Evolutionary conservation across 177 flowering plant genomes (phyloP).

Genomic region (Vitis hybrid): DNA sequence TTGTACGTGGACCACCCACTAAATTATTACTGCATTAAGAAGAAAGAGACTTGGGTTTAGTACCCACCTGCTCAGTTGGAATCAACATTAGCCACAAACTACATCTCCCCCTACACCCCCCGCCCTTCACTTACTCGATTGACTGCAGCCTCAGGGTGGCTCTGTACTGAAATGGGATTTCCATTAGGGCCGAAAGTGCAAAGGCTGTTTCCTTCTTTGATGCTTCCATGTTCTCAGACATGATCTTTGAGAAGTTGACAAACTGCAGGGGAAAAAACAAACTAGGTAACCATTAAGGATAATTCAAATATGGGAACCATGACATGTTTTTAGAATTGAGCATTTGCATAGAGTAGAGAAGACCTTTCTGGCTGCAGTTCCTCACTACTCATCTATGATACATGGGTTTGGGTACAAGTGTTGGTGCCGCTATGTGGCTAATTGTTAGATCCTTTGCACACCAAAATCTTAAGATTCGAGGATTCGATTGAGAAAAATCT

Average conservation of each 20-base stretch:
- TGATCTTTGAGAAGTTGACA: constrained; percentile 85
- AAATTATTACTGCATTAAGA: constrained; percentile 23
- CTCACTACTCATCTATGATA: too few relatives aligned
- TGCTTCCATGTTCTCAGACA: constrained; percentile 59
- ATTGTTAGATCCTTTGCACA: too few relatives aligned
- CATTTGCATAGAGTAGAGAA: too few relatives aligned
- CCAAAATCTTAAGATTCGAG: too few relatives aligned
- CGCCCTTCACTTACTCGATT: constrained; percentile 45
- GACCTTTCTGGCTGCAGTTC: too few relatives aligned
- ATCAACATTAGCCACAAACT: not conserved
- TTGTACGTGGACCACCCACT: constrained; percentile 24
- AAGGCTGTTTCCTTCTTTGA: constrained; percentile 77
- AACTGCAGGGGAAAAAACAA: constrained; percentile 9
- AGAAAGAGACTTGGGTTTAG: not conserved
- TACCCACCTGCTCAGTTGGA: not conserved
- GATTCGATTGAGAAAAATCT: too few relatives aligned
- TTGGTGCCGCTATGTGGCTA: too few relatives aligned
- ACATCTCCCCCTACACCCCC: too few relatives aligned
- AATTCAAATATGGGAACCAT: too few relatives aligned
- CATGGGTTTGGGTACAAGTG: too few relatives aligned
- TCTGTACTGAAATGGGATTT: constrained; percentile 80
- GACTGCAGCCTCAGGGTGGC: constrained; percentile 50
- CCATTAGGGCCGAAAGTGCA: constrained; percentile 92
- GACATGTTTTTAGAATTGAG: too few relatives aligned
- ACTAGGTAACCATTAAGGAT: too few relatives aligned